Conservation (phyloP, 1,139 yeast genomes). For the Debaryomyces sp. region DNA sequence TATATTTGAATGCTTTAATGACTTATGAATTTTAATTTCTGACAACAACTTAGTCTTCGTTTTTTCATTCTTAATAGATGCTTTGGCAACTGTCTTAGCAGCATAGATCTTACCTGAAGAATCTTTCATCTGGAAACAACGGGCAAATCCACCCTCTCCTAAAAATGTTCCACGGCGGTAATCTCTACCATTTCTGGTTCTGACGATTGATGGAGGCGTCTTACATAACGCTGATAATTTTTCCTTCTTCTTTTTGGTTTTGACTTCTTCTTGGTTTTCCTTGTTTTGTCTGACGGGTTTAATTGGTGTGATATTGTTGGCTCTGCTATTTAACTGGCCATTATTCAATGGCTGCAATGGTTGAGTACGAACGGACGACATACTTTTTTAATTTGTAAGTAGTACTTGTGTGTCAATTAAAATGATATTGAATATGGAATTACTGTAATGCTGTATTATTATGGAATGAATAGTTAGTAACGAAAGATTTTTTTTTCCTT, state of each 20-base stretch:
- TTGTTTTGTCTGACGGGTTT: slow-evolving; percentile 36
- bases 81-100: slow-evolving; percentile 97
- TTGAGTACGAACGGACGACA: slow-evolving; percentile 43
- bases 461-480: background rate
- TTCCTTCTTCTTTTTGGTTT: slow-evolving; percentile 70
- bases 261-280: slow-evolving; percentile 25
- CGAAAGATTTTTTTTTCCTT: background rate
- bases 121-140: slow-evolving; percentile 96
- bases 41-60: slow-evolving; percentile 86
- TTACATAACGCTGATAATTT: slow-evolving; percentile 86
- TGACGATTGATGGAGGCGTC: slow-evolving; percentile 91
- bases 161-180: slow-evolving; percentile 88
- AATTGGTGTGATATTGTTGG: slow-evolving; percentile 44
- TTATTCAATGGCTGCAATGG: slow-evolving; percentile 53
- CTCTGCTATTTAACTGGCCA: slow-evolving; percentile 46
- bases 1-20: slow-evolving; percentile 84
- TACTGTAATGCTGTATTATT: background rate
- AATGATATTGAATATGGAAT: background rate
- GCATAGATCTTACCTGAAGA: slow-evolving; percentile 87
- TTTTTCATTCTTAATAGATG: slow-evolving; percentile 87
- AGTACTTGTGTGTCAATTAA: background rate
- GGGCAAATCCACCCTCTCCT: slow-evolving; percentile 99
- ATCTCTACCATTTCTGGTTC: slow-evolving; percentile 84
- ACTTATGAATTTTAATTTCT: slow-evolving; percentile 93
- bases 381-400: slow-evolving; percentile 10